These are phyloP conservation scores for Quercus parvula DNA, from an alignment of 306 rosid genomes.

Conservation along the genomic window DNA sequence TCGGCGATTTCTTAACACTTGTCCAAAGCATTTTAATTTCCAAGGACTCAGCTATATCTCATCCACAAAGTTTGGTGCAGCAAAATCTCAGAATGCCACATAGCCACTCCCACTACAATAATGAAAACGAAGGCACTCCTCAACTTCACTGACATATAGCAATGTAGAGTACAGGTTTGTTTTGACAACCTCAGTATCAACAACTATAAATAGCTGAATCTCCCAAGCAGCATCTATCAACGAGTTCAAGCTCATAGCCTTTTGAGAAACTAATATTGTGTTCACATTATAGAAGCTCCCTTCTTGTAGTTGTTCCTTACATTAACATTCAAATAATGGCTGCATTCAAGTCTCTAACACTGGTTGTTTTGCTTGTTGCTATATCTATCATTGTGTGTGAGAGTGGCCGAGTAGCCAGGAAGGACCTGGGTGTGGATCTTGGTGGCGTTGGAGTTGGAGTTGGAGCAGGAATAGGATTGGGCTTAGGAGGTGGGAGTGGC, in stretches of 20 bases:
- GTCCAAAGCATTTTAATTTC: slow-evolving; percentile 6
- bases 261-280: too few relatives aligned
- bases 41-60: neutral
- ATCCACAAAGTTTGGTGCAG: slow-evolving; percentile 32
- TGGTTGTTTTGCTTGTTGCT: slow-evolving; percentile 30
- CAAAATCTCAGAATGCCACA: neutral
- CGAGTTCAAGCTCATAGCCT: too few relatives aligned
- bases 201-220: slow-evolving; percentile 30
- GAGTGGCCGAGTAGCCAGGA: slow-evolving; percentile 36
- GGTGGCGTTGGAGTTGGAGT: slow-evolving; percentile 51
- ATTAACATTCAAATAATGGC: slow-evolving; percentile 28
- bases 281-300: neutral
- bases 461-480: slow-evolving; percentile 46
- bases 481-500: slow-evolving; percentile 49
- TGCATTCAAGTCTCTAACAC: slow-evolving; percentile 19
- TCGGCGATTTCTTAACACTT: slow-evolving; percentile 24
- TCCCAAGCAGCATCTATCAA: neutral
- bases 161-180: neutral
- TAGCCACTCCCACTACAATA: slow-evolving; percentile 8
- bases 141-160: slow-evolving; percentile 4
- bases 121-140: slow-evolving; percentile 9
- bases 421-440: slow-evolving; percentile 52
- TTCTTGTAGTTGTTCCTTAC: neutral
- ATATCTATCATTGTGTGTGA: slow-evolving; percentile 36
- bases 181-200: neutral